A percentile compares a stretch with the other conserved stretches of the same genome.
These are phyloP conservation scores for Ophiocordyceps australis DNA, from an alignment of 2,329 filamentous ascomycete genomes.

Conservation along the genomic window DNA sequence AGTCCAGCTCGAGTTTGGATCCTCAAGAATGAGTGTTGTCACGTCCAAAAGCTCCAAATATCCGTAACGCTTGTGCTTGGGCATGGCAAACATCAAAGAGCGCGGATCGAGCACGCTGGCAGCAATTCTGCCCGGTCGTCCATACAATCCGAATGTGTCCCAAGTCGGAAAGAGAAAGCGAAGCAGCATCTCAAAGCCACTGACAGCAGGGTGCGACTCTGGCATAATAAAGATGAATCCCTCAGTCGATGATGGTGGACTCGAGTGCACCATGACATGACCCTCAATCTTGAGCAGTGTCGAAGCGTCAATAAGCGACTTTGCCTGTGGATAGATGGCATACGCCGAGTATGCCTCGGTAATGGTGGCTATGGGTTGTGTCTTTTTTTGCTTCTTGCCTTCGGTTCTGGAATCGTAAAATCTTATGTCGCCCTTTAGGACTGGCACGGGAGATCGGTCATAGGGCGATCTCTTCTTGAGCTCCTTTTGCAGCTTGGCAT, in stretches of 20 bases:
- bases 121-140: slow-evolving; percentile 69
- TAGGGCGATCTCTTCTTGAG: slow-evolving; percentile 71
- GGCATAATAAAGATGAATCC: slow-evolving; percentile 98
- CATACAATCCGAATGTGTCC: slow-evolving; percentile 84
- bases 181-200: slow-evolving; percentile 88
- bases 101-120: slow-evolving; percentile 74
- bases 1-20: slow-evolving; percentile 60
- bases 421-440: slow-evolving; percentile 75
- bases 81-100: slow-evolving; percentile 97
- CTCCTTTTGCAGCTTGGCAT: slow-evolving; percentile 65
- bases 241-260: slow-evolving; percentile 60
- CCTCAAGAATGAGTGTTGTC: slow-evolving; percentile 56
- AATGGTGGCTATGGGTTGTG: slow-evolving; percentile 76
- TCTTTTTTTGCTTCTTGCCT: slow-evolving; percentile 80
- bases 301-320: slow-evolving; percentile 83
- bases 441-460: slow-evolving; percentile 46
- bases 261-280: slow-evolving; percentile 69
- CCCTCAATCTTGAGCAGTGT: slow-evolving; percentile 91
- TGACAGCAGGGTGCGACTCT: slow-evolving; percentile 78
- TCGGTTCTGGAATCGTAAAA: slow-evolving; percentile 72
- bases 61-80: slow-evolving; percentile 69
- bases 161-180: slow-evolving; percentile 85
- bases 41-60: slow-evolving; percentile 86
- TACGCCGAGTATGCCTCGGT: slow-evolving; percentile 84
- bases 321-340: slow-evolving; percentile 88